These are phyloP conservation scores for Canariomyces notabilis DNA, from an alignment of 2,329 filamentous ascomycete species.

Conservation along the genomic window DNA sequence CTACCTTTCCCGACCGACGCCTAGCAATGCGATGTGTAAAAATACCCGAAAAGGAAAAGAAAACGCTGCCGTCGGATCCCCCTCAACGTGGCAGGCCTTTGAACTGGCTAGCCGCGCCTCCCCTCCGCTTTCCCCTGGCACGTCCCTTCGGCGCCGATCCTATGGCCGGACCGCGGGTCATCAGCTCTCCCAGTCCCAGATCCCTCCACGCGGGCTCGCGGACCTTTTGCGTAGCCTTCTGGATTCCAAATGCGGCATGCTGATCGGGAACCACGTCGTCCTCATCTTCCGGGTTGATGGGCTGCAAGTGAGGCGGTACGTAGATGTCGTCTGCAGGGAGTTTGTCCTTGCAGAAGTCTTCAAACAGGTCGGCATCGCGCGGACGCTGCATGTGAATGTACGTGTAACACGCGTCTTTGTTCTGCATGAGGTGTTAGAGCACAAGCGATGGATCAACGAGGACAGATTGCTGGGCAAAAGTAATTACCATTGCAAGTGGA, in stretches of 20 bases:
- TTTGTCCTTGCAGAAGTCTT: constrained; percentile 67
- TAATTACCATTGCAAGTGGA: constrained; percentile 8
- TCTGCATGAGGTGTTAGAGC: constrained; percentile 34
- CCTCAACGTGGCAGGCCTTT: constrained; percentile 34
- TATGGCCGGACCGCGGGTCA: constrained; percentile 54
- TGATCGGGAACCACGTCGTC: constrained; percentile 86
- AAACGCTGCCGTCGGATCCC: not conserved
- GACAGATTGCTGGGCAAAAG: not conserved
- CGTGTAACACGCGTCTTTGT: constrained; percentile 71
- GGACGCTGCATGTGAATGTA: constrained; percentile 70
- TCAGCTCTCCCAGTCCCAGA: constrained; percentile 64
- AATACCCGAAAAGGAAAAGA: constrained; percentile 7
- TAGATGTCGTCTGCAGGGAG: constrained; percentile 75
- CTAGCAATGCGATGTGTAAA: constrained; percentile 8
- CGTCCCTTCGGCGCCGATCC: constrained; percentile 13
- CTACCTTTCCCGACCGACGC: constrained; percentile 5
- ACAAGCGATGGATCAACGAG: too few species aligned
- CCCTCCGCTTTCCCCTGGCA: constrained; percentile 15
- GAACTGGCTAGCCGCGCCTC: constrained; percentile 18
- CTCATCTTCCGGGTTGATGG: constrained; percentile 81
- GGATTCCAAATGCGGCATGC: constrained; percentile 81
- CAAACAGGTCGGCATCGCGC: constrained; percentile 72
- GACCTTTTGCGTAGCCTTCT: constrained; percentile 68
- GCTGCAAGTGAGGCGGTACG: constrained; percentile 73
- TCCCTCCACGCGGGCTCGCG: constrained; percentile 75